Percentiles rank a stretch among this genome's conserved stretches.
phyloP scores from a whole-genome alignment of 805 yeast genomes.

The Blastobotrys parvus region DNA sequence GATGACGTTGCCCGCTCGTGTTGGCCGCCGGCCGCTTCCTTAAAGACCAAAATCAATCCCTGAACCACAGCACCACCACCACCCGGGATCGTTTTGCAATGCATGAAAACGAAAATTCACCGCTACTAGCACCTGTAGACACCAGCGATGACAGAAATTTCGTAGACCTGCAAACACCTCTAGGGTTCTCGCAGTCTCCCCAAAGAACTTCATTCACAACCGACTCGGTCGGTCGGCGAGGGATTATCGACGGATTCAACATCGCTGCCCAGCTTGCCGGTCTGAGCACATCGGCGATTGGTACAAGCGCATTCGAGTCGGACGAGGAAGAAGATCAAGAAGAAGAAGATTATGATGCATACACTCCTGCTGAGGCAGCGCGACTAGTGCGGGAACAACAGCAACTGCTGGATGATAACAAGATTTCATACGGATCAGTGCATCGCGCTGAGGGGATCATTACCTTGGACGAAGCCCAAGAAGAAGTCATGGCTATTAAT shows the following conservation, averaged over 20 bases:
- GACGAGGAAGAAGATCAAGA: conserved; percentile 17
- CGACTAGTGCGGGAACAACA: conserved; percentile 24
- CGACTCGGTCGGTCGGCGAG: conserved; percentile 23
- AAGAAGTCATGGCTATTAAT: conserved; percentile 17
- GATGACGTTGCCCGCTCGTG: no score
- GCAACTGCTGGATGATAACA: conserved; percentile 21
- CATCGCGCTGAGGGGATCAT: neutral
- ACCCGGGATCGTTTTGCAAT: no score
- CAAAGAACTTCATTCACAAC: conserved; percentile 16
- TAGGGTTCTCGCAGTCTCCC: conserved; percentile 16
- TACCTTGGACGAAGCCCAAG: conserved; percentile 2
- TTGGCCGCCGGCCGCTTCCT: no score
- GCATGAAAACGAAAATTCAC: no score
- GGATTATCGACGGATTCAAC: conserved; percentile 16
- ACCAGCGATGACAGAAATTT: neutral
- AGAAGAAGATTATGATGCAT: conserved; percentile 18
- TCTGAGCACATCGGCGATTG: neutral
- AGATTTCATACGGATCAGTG: conserved; percentile 6
- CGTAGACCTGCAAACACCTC: conserved; percentile 12
- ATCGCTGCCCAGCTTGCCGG: conserved; percentile 1
- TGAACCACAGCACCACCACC: no score
- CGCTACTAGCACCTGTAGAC: no score
- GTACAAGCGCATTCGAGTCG: neutral
- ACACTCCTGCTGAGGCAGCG: conserved; percentile 24
- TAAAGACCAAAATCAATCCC: no score